phyloP scores from a whole-genome alignment of 2,329 filamentous ascomycete species.

The Ophiostoma himal-ulmi region DNA sequence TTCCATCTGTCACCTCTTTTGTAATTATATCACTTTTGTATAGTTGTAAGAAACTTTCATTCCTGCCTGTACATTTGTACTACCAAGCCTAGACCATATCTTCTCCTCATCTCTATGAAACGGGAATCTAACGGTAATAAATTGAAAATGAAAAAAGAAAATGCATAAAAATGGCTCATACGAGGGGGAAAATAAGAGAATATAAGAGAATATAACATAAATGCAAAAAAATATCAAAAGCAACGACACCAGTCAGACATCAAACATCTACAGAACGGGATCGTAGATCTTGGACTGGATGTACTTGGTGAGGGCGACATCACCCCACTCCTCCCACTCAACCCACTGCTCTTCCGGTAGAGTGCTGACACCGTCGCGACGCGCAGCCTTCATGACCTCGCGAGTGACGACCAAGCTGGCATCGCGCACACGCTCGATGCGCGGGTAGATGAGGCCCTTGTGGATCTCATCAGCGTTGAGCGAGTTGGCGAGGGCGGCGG shows the following conservation, averaged over 20 bases:
- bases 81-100: background rate
- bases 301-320: slow-evolving; percentile 54
- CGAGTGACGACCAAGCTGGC: slow-evolving; percentile 80
- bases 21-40: background rate
- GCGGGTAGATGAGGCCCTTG: slow-evolving; percentile 82
- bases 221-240: background rate
- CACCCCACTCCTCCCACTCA: slow-evolving; percentile 67
- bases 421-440: slow-evolving; percentile 84
- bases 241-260: slow-evolving; percentile 1
- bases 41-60: background rate
- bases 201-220: slow-evolving; percentile 1
- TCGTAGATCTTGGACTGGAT: slow-evolving; percentile 59
- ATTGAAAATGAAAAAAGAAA: slow-evolving; percentile 18
- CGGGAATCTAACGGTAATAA: slow-evolving; percentile 21
- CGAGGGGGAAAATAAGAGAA: background rate
- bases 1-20: background rate
- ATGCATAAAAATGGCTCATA: background rate
- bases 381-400: slow-evolving; percentile 88
- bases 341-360: slow-evolving; percentile 64
- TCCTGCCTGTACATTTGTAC: background rate
- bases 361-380: slow-evolving; percentile 69
- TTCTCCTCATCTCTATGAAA: background rate
- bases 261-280: slow-evolving; percentile 34
- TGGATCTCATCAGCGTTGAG: slow-evolving; percentile 76
- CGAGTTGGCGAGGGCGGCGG: slow-evolving; percentile 69